Evolutionary conservation across 257 asterid genomes (phyloP).

Genomic region (Thymus quinquecostatus): DNA sequence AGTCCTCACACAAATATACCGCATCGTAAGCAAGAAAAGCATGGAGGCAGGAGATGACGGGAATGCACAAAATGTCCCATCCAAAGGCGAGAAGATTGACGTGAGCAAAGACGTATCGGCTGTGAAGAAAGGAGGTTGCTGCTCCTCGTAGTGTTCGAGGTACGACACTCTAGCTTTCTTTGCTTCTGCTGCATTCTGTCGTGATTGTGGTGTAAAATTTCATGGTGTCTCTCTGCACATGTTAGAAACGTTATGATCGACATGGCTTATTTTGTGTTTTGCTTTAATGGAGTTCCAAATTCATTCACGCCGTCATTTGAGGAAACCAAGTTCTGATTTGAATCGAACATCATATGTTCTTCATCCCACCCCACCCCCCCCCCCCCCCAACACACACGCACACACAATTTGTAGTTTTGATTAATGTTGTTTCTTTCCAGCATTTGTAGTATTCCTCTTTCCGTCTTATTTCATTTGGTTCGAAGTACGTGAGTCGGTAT

Average conservation of each 20-base stretch:
- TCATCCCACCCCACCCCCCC: not conserved
- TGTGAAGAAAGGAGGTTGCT: constrained; percentile 71
- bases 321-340: not conserved
- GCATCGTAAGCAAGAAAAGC: constrained; percentile 72
- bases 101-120: constrained; percentile 72
- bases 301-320: constrained; percentile 5
- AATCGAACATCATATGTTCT: not conserved
- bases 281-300: constrained; percentile 18
- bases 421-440: too few species aligned
- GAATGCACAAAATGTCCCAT: constrained; percentile 47
- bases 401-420: too few species aligned
- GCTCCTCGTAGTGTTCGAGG: constrained; percentile 51
- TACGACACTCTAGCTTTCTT: not conserved
- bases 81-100: constrained; percentile 78
- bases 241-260: constrained; percentile 20
- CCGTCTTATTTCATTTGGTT: too few species aligned
- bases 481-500: too few species aligned
- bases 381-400: too few species aligned
- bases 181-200: constrained; percentile 2
- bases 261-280: constrained; percentile 25
- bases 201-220: constrained; percentile 30
- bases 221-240: constrained; percentile 21
- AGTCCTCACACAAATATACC: constrained; percentile 74
- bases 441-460: too few species aligned
- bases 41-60: constrained; percentile 64